Percentiles rank a stretch among this genome's conserved stretches.
phyloP scores from a whole-genome alignment of 2,329 filamentous ascomycete species.

The Exophiala sp. region DNA sequence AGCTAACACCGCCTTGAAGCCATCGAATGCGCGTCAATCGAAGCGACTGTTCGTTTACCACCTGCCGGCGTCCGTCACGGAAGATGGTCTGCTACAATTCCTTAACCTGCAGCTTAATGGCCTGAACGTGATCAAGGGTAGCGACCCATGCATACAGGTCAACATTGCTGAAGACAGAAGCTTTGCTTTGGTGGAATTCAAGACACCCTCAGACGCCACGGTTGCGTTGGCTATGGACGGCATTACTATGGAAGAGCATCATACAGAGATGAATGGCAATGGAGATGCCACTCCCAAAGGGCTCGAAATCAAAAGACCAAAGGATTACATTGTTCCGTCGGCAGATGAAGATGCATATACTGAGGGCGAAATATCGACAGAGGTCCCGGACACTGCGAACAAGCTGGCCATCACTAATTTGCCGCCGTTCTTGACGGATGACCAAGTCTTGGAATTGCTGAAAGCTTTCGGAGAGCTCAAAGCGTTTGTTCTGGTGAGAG shows the following conservation, averaged over 20 bases:
- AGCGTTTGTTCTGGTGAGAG: conserved; percentile 85
- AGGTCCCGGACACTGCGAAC: conserved; percentile 87
- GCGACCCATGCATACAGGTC: conserved; percentile 79
- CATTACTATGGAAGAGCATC: conserved; percentile 75
- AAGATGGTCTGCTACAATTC: conserved; percentile 74
- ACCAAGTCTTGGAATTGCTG: conserved; percentile 86
- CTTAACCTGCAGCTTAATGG: conserved; percentile 97
- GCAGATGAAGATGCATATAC: conserved; percentile 70
- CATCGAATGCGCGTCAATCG: conserved; percentile 87
- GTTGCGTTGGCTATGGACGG: conserved; percentile 87
- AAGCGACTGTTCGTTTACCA: conserved; percentile 90
- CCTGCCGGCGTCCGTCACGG: conserved; percentile 67
- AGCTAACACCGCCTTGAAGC: conserved; percentile 62
- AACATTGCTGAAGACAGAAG: conserved; percentile 74
- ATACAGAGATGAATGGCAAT: conserved; percentile 49
- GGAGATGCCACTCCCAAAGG: conserved; percentile 51
- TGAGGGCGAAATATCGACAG: conserved; percentile 61
- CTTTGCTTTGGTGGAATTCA: conserved; percentile 90
- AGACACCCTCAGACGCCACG: conserved; percentile 80
- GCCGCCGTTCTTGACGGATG: conserved; percentile 80
- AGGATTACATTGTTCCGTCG: conserved; percentile 93
- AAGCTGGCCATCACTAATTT: conserved; percentile 94
- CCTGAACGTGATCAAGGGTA: conserved; percentile 81
- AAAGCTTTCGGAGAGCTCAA: conserved; percentile 90
- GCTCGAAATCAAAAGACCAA: conserved; percentile 78